Percentiles rank a stretch among this genome's conserved stretches.
phyloP scores from a whole-genome alignment of 2,329 filamentous ascomycete genomes.

The Pseudogymnoascus destructans region DNA sequence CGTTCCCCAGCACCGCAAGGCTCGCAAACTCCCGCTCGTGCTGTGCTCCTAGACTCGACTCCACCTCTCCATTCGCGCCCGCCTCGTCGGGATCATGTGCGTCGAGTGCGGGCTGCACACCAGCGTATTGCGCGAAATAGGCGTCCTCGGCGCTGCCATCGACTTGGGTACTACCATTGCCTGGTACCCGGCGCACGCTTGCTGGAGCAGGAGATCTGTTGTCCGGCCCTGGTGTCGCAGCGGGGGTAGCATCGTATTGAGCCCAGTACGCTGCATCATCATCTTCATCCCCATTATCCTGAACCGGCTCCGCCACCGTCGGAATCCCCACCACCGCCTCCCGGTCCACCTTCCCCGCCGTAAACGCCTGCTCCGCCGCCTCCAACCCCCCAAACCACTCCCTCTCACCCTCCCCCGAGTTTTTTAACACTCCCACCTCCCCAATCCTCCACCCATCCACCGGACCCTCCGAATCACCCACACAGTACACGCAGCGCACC shows the following conservation, averaged over 20 bases:
- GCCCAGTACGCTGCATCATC: slow-evolving; percentile 74
- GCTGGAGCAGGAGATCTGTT: slow-evolving; percentile 49
- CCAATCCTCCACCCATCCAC: slow-evolving; percentile 58
- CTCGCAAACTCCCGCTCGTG: slow-evolving; percentile 28
- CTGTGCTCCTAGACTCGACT: slow-evolving; percentile 31
- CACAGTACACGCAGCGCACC: slow-evolving; percentile 58
- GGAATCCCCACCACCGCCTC: not conserved
- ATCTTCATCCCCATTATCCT: slow-evolving; percentile 37
- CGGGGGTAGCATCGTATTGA: slow-evolving; percentile 59
- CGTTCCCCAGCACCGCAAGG: slow-evolving; percentile 15
- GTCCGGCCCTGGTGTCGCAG: slow-evolving; percentile 41
- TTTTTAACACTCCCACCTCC: slow-evolving; percentile 52
- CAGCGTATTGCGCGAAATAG: slow-evolving; percentile 66
- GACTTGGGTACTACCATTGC: slow-evolving; percentile 11
- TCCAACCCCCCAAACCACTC: slow-evolving; percentile 35
- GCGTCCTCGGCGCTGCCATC: slow-evolving; percentile 42
- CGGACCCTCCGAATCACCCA: slow-evolving; percentile 40
- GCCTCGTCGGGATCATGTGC: slow-evolving; percentile 68
- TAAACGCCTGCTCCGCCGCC: slow-evolving; percentile 48
- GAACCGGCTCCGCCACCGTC: slow-evolving; percentile 13
- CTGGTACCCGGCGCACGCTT: slow-evolving; percentile 17
- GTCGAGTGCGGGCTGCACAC: slow-evolving; percentile 70
- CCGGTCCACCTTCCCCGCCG: slow-evolving; percentile 18
- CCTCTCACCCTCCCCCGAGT: slow-evolving; percentile 43
- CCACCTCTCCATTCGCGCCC: slow-evolving; percentile 27